Base-by-base conservation (phyloP, 1,284 basidiomycete genomes). In the Lentinus polychrous region DNA sequence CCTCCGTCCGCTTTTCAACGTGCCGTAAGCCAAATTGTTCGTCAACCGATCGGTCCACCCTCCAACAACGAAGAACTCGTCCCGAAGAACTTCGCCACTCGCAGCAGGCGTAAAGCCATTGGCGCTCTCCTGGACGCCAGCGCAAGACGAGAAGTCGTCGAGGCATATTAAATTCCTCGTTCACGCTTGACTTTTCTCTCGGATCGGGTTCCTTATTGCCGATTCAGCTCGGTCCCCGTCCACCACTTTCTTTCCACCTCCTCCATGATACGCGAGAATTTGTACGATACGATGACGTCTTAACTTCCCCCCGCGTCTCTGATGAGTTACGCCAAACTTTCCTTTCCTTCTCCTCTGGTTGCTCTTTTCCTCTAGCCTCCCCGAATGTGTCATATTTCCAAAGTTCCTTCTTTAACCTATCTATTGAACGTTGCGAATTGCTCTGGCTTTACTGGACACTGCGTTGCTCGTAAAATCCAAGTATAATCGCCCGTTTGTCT, bases 11-110 rank as follows among this genome's bases (percentile, higher is more conserved):
- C 59, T 22, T 60, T 64, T 39, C 73, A 79, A 70, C 78, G 79
- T 68, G 64, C 81, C 67, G 72, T 73, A 52, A 83, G 80, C 63
- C 78, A 81, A 60, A 82, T 86, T 42, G 73, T 81, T 45, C 82
- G 91, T 66, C 91, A 93, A 72, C 91, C 91, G 54, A 78, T 79
- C 51, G 91, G 91, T 55, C 91, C 91, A 49, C 91, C 91, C 47
- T 86, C 86, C 22, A 86, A 86, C 62, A 78, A 81, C 50, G 88
- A 91, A 59, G 91, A 93, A 63, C 78, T 94, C 37, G 83, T 84
- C n/a, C 80, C 85, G 42, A 87, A 86, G 74, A 94, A 94, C 69
- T 94, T 94, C 70, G 90, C 91, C 14, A 80, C 81, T 18, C 78
- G 88, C 57, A 83, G 86, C 64, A 75, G 85, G 66, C 77, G 83